Conservation (phyloP, 129 eudicot genomes). For the Ambrosia artemisiifolia region DNA sequence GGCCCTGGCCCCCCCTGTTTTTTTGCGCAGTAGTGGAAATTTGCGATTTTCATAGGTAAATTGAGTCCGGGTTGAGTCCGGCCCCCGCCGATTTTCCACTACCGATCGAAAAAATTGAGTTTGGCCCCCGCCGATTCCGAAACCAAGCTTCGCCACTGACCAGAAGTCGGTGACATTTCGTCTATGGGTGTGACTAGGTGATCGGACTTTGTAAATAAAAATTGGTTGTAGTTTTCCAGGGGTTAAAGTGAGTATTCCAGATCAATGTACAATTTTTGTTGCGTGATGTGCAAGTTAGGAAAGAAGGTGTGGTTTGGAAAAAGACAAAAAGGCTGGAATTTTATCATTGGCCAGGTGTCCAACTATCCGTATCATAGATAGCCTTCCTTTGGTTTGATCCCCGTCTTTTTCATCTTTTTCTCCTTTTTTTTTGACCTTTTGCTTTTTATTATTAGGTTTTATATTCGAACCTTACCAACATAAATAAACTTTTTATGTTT, state of each 20-base stretch:
- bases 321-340: not conserved
- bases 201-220: no score
- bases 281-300: not conserved
- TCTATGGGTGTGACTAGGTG: no score
- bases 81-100: no score
- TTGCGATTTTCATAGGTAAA: no score
- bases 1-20: no score
- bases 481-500: not conserved
- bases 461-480: slow-evolving; percentile 13
- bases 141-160: no score
- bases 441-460: slow-evolving; percentile 4
- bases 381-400: slow-evolving; percentile 10
- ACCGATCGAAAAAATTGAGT: no score
- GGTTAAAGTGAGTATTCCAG: not conserved
- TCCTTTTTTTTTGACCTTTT: slow-evolving; percentile 10
- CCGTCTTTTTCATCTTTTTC: slow-evolving; percentile 11
- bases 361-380: not conserved
- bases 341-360: slow-evolving; percentile 15
- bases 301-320: not conserved
- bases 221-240: not conserved
- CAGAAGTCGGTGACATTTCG: no score
- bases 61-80: no score
- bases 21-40: no score
- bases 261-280: not conserved
- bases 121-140: no score